These are phyloP conservation scores for Leptomonas seymouri DNA, from an alignment of 208 protist genomes.

Conservation along the genomic window DNA sequence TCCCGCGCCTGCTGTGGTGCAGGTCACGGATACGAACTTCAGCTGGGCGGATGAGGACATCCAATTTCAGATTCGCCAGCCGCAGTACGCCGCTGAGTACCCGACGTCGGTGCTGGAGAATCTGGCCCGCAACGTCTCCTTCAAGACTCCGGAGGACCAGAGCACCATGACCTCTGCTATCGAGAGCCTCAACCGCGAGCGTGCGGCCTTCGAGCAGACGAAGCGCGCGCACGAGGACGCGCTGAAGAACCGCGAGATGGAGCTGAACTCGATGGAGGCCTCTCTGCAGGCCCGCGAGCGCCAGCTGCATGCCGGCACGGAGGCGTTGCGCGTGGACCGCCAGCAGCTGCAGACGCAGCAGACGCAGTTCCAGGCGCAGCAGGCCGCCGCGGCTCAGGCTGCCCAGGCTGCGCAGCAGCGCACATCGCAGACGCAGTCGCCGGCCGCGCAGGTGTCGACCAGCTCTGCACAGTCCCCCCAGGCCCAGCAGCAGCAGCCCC, in stretches of 20 bases:
- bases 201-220: conserved; percentile 47
- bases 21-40: conserved; percentile 51
- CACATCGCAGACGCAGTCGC: conserved; percentile 31
- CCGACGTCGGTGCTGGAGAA: conserved; percentile 66
- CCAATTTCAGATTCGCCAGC: conserved; percentile 63
- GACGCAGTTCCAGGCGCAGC: conserved; percentile 23
- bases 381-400: conserved; percentile 12
- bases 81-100: conserved; percentile 71
- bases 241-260: conserved; percentile 48
- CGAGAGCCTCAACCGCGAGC: conserved; percentile 47
- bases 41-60: conserved; percentile 87
- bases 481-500: conserved; percentile 29
- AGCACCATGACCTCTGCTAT: conserved; percentile 46
- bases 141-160: conserved; percentile 54
- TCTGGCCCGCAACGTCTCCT: conserved; percentile 46
- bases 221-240: conserved; percentile 48
- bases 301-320: conserved; percentile 41
- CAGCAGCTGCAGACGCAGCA: conserved; percentile 50
- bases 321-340: conserved; percentile 41
- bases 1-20: conserved; percentile 20
- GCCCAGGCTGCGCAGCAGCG: conserved; percentile 24
- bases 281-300: conserved; percentile 39
- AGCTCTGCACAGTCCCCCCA: conserved; percentile 26
- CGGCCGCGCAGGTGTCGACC: conserved; percentile 27
- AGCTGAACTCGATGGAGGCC: conserved; percentile 49